A percentile compares a stretch with the other conserved stretches of the same genome.
These are phyloP conservation scores for Diaporthe sp. DNA, from an alignment of 2,329 filamentous ascomycete species.

Conservation along the genomic window DNA sequence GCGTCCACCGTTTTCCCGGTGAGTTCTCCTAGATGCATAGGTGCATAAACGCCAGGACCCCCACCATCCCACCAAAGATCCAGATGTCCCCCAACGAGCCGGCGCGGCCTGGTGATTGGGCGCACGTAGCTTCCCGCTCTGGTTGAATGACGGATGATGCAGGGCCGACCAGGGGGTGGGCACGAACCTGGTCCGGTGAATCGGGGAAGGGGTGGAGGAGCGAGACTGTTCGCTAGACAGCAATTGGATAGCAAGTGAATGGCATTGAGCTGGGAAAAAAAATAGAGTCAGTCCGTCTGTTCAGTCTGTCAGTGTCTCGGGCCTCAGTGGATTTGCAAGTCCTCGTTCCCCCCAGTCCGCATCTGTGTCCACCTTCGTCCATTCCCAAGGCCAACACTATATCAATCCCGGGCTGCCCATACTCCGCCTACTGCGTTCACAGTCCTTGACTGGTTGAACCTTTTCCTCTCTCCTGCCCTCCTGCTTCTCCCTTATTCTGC, in stretches of 20 bases:
- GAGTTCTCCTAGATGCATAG: neutral
- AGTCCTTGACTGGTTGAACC: slow-evolving; percentile 22
- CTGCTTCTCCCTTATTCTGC: slow-evolving; percentile 22
- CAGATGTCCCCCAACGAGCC: slow-evolving; percentile 39
- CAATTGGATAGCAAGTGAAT: neutral
- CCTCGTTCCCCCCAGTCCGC: neutral
- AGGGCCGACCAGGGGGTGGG: slow-evolving; percentile 32
- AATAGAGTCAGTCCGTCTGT: neutral
- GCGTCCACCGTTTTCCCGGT: neutral
- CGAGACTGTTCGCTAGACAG: neutral
- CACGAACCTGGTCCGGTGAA: slow-evolving; percentile 28
- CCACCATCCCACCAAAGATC: slow-evolving; percentile 42
- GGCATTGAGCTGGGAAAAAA: neutral
- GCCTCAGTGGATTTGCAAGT: slow-evolving; percentile 16
- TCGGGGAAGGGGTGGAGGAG: slow-evolving; percentile 21
- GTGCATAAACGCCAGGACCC: slow-evolving; percentile 7
- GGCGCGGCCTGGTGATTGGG: slow-evolving; percentile 35
- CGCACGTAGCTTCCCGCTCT: slow-evolving; percentile 27
- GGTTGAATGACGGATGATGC: slow-evolving; percentile 37
- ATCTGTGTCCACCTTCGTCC: slow-evolving; percentile 5
- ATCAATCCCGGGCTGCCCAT: slow-evolving; percentile 28
- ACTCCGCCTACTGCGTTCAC: slow-evolving; percentile 9
- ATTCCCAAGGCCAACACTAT: slow-evolving; percentile 10
- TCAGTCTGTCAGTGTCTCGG: slow-evolving; percentile 18
- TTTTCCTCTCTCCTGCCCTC: slow-evolving; percentile 3